These are phyloP conservation scores for Salix exigua DNA, from an alignment of 345 rosid genomes.

Conservation along the genomic window DNA sequence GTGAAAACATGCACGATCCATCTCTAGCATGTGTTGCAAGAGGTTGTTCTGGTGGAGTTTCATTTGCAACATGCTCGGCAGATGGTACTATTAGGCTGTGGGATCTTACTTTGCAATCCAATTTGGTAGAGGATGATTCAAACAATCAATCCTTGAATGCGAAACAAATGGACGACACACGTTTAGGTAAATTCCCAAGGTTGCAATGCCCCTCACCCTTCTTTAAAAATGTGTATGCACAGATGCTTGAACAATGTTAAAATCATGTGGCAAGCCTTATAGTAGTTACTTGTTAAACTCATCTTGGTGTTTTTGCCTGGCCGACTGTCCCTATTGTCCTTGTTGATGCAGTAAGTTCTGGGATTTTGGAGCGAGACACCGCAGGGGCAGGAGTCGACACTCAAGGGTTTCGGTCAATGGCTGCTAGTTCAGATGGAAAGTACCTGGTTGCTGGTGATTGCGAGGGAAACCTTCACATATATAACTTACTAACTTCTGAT, in stretches of 20 bases:
- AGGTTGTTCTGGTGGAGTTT: constrained; percentile 78
- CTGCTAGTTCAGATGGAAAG: constrained; percentile 71
- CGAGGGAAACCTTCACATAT: constrained; percentile 81
- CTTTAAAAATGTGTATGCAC: neutral
- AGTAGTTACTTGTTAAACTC: neutral
- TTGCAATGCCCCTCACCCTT: constrained; percentile 3
- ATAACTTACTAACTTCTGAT: constrained; percentile 57
- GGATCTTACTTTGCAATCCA: constrained; percentile 61
- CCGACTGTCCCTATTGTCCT: constrained; percentile 4
- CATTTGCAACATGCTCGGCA: constrained; percentile 82
- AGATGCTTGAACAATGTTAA: neutral
- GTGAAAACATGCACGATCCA: constrained; percentile 73
- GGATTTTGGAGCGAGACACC: constrained; percentile 64
- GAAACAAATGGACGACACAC: constrained; percentile 32
- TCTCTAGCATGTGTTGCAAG: constrained; percentile 65
- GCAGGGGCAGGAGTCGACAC: constrained; percentile 44
- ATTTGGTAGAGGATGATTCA: constrained; percentile 28
- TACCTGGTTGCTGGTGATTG: constrained; percentile 80
- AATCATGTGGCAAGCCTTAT: neutral
- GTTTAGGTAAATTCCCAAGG: constrained; percentile 42
- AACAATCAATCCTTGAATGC: constrained; percentile 23
- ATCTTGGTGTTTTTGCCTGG: constrained; percentile 8
- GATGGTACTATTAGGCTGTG: constrained; percentile 82
- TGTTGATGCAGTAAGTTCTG: constrained; percentile 51
- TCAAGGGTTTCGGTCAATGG: constrained; percentile 67